Evolutionary conservation across 768 basidiomycete genomes (phyloP), one percentile per base, ranked within the genome.

Genomic region (Auriscalpium orientale): DNA sequence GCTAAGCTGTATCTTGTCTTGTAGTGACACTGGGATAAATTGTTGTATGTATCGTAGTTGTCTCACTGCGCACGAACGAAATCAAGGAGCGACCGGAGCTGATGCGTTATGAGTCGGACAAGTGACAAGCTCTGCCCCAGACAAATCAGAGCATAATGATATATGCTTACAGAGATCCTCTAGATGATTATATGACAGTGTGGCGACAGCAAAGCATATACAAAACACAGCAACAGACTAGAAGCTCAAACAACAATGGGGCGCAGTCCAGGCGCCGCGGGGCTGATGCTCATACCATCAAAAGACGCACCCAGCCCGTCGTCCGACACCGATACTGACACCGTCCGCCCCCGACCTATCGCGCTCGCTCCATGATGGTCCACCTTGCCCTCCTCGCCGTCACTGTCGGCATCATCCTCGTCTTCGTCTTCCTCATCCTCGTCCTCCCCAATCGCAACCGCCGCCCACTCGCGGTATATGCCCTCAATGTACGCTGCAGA

Each of bases 401-500:
- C 71, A 2, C 67, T 76, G 1, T 74, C 78, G 0, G 80, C 81
- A 0, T 81, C 80, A 0, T 80, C 81, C 0, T 80, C 83, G 0
- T 80, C 79, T 0, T 82, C 83, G 0, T 87, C 84, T 0, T 87
- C 85, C 0, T 85, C 86, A 0, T 86, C 87, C 0, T 83, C 86
- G 8, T 85, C 86, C 16, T 83, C 81, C 8, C 73, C 77, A 21
- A 81, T 75, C 4, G 89, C 86, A 4, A 95, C 93, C 35, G 82
- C 74, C 16, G 83, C 75, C 95, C 95, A 99, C 58, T 95, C 91
- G 46, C 94, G 77, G 65, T 98, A 99, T 28, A 97, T 80, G 9
- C 76, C 77, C 53, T 91, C 84, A 54, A 99, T 88, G 65, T 85
- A 97, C 20, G 71, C 68, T 34, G 79, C 76, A 38, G 91, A 93